A percentile compares a stretch with the other conserved stretches of the same genome.
Conservation (phyloP, 805 yeast species). For the Yarrowia alimentaria region DNA sequence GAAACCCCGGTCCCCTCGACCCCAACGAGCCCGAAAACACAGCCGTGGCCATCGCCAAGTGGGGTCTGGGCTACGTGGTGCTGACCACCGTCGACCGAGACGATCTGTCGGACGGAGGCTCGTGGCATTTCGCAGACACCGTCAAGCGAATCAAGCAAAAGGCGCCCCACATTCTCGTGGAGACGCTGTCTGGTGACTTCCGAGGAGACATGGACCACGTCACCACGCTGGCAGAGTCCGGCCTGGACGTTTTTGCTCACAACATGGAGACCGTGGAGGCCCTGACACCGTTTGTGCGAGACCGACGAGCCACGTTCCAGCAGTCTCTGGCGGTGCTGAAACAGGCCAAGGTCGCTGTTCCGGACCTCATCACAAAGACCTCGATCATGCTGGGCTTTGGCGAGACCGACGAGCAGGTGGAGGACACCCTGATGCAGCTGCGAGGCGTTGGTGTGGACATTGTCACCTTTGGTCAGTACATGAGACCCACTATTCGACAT, state of each 20-base stretch:
- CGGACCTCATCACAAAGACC: constrained; percentile 82
- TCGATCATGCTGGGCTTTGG: constrained; percentile 97
- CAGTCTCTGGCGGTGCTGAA: constrained; percentile 77
- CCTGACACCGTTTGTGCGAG: constrained; percentile 91
- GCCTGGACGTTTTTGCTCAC: constrained; percentile 95
- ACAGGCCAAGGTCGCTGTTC: constrained; percentile 75
- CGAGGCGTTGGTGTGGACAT: constrained; percentile 81
- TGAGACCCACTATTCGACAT: constrained; percentile 98
- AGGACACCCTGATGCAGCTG: constrained; percentile 71
- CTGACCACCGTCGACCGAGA: constrained; percentile 97
- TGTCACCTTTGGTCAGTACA: constrained; percentile 97
- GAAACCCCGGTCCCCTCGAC: constrained; percentile 85
- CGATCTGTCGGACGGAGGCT: constrained; percentile 90
- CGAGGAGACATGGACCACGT: constrained; percentile 85
- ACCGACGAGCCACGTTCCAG: constrained; percentile 91
- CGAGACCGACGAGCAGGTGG: constrained; percentile 86
- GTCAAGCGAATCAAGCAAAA: constrained; percentile 79
- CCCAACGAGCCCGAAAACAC: constrained; percentile 97
- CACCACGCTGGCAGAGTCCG: constrained; percentile 73
- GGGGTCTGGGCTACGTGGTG: constrained; percentile 98
- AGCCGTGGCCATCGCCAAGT: constrained; percentile 92
- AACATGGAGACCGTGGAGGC: constrained; percentile 95
- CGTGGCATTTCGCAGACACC: constrained; percentile 85
- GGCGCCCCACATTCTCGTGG: constrained; percentile 88
- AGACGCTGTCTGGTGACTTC: constrained; percentile 92